phyloP scores from a whole-genome alignment of 2,329 filamentous ascomycete species.

The Mariannaea sp. region DNA sequence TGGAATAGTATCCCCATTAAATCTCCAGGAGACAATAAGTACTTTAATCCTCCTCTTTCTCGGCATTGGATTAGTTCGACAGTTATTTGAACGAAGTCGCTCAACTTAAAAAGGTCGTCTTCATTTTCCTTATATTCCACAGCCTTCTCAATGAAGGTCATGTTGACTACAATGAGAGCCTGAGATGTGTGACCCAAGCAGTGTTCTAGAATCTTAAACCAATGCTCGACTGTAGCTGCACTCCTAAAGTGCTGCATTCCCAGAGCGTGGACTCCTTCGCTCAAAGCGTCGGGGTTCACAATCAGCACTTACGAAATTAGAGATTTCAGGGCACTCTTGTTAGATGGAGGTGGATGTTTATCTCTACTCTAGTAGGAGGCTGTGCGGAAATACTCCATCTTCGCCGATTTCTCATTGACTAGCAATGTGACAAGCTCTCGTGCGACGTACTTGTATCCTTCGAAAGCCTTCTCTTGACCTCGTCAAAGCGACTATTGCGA shows the following conservation, averaged over 20 bases:
- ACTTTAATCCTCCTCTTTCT: background rate
- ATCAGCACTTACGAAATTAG: background rate
- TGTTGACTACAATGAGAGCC: background rate
- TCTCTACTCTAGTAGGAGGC: background rate
- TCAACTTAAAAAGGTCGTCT: background rate
- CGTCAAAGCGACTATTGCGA: background rate
- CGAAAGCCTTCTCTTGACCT: background rate
- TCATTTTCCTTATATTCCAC: background rate
- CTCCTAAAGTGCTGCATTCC: background rate
- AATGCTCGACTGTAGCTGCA: background rate
- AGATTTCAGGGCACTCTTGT: background rate
- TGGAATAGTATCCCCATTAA: background rate
- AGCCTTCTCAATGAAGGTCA: background rate
- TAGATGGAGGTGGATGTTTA: background rate
- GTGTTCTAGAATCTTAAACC: slow-evolving; percentile 2
- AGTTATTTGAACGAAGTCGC: background rate
- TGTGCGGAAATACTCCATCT: background rate
- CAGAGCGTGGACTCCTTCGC: background rate
- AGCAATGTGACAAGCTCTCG: background rate
- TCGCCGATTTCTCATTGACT: background rate
- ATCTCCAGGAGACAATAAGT: background rate
- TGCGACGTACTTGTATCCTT: background rate
- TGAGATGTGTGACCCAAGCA: background rate
- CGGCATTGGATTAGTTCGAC: background rate
- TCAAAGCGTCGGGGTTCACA: background rate